Evolutionary conservation across 345 rosid species (phyloP).

Genomic region (Gossypium thurberi): DNA sequence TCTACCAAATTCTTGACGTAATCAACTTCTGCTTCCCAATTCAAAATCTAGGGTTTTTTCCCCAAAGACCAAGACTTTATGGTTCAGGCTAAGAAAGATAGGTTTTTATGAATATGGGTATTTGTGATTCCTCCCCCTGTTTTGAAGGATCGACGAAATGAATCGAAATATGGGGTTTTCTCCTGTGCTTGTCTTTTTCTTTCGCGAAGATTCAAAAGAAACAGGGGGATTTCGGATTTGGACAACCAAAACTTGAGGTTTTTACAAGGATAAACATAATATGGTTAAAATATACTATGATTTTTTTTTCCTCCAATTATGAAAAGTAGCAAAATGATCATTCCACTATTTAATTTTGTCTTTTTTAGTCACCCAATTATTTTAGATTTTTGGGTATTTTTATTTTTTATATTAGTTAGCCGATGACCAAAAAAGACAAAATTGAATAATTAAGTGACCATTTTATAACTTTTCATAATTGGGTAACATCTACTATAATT

Average conservation of each 20-base stretch:
- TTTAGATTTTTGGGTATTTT: no score
- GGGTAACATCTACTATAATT: fast-evolving
- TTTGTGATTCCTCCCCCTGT: background rate
- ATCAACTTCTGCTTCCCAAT: background rate
- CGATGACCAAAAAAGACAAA: no score
- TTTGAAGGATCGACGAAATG: background rate
- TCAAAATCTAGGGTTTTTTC: background rate
- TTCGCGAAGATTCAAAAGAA: background rate
- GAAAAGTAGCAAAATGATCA: no score
- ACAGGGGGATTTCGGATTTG: background rate
- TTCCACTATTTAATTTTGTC: no score
- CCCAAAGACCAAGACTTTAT: background rate
- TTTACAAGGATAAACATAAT: background rate
- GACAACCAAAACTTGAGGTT: background rate
- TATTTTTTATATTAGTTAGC: no score
- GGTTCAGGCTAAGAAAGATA: background rate
- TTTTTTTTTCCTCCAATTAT: no score
- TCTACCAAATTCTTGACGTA: background rate
- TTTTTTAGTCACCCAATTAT: no score
- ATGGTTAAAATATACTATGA: no score
- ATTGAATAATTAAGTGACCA: no score
- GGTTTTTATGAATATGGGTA: background rate
- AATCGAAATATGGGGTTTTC: background rate
- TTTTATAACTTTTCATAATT: no score
- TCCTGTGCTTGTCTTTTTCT: background rate